Conservation (phyloP, 1,284 basidiomycete genomes). For the Abortiporus biennis region DNA sequence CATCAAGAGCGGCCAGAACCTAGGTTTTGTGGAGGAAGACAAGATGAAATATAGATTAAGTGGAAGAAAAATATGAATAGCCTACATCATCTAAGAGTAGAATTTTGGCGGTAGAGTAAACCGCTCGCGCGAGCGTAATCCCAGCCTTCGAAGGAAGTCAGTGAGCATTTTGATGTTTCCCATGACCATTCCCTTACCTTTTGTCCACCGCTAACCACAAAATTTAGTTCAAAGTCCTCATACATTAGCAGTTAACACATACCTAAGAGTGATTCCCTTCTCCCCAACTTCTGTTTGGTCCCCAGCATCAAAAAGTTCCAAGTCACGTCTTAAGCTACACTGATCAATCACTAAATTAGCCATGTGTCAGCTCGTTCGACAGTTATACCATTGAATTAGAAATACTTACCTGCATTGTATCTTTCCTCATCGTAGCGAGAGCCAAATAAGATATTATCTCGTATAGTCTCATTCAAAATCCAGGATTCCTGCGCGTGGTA, state of each 20-base stretch:
- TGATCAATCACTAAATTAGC: constrained; percentile 44
- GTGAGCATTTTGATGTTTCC: neutral
- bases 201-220: constrained; percentile 50
- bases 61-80: constrained; percentile 8
- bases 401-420: constrained; percentile 31
- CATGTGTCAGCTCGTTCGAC: constrained; percentile 27
- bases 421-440: constrained; percentile 33
- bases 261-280: constrained; percentile 50
- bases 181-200: constrained; percentile 39
- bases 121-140: constrained; percentile 67
- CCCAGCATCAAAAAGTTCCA: constrained; percentile 60
- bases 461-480: constrained; percentile 50
- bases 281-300: constrained; percentile 64
- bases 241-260: neutral
- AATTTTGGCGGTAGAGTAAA: constrained; percentile 60
- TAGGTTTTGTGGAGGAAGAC: constrained; percentile 17
- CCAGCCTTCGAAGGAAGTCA: constrained; percentile 35
- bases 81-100: constrained; percentile 61
- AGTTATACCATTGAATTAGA: constrained; percentile 10
- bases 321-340: constrained; percentile 57
- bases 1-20: constrained; percentile 39
- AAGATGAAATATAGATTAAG: neutral
- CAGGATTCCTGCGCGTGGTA: constrained; percentile 75
- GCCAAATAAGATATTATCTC: constrained; percentile 39
- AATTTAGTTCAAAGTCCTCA: neutral